Percentiles rank a stretch among this genome's conserved stretches.
These are phyloP conservation scores for Mycocentrospora acerina DNA, from an alignment of 2,329 filamentous ascomycete genomes.

Conservation along the genomic window DNA sequence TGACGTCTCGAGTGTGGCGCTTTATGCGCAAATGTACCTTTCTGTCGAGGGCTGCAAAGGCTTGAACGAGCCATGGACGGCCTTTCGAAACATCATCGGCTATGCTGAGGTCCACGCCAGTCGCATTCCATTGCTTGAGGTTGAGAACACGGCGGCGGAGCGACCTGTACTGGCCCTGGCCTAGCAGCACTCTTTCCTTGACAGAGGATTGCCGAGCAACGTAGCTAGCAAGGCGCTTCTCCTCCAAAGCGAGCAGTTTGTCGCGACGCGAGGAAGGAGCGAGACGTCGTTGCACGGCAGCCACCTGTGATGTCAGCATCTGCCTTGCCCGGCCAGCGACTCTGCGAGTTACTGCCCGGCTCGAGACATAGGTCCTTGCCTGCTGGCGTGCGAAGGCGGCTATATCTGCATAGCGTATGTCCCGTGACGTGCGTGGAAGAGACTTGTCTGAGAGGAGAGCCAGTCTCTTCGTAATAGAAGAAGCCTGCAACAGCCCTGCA, in stretches of 20 bases:
- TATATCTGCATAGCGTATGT: conserved; percentile 29
- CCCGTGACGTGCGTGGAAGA: conserved; percentile 1
- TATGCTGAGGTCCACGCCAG: conserved; percentile 9
- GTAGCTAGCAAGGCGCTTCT: conserved; percentile 9
- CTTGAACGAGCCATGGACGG: conserved; percentile 8
- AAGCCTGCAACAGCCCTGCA: conserved; percentile 4
- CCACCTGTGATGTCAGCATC: too few relatives aligned
- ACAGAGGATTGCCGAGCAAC: conserved; percentile 5
- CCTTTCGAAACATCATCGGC: neutral
- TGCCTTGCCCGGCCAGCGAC: neutral
- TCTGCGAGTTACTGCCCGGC: neutral
- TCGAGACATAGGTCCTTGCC: conserved; percentile 12
- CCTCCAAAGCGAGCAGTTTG: conserved; percentile 8
- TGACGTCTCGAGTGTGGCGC: conserved; percentile 16
- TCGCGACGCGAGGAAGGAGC: conserved; percentile 4
- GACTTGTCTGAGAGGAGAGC: neutral
- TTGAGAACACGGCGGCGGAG: conserved; percentile 28
- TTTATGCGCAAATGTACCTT: conserved; percentile 17
- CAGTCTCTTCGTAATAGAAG: neutral
- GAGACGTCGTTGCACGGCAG: conserved; percentile 1
- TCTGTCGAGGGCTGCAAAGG: conserved; percentile 32
- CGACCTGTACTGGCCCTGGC: conserved; percentile 32
- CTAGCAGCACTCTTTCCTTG: neutral
- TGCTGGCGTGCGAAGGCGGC: conserved; percentile 17
- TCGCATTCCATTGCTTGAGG: conserved; percentile 12